A percentile compares a stretch with the other conserved stretches of the same genome.
phyloP scores from a whole-genome alignment of 2,329 filamentous ascomycete genomes.

The Aquanectria penicillioides region DNA sequence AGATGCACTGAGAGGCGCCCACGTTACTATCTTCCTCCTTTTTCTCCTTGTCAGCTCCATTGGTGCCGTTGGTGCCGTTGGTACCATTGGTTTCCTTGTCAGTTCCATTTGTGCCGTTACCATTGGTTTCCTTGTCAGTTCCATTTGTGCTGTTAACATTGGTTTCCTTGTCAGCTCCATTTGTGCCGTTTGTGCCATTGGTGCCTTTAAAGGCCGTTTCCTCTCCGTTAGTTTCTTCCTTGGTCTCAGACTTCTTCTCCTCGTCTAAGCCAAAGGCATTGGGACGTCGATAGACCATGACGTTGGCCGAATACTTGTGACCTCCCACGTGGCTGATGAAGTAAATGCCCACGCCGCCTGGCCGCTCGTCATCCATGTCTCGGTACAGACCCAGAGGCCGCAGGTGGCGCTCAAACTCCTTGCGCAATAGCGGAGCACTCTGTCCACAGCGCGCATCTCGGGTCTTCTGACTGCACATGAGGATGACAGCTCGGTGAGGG shows the following conservation, averaged over 20 bases:
- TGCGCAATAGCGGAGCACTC: conserved; percentile 87
- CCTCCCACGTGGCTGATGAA: conserved; percentile 97
- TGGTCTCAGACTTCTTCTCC: conserved; percentile 42
- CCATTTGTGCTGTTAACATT: conserved; percentile 41
- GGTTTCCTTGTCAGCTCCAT: conserved; percentile 34
- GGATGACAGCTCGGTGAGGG: conserved; percentile 86
- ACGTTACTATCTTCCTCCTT: conserved; percentile 45
- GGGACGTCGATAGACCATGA: conserved; percentile 84
- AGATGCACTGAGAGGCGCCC: conserved; percentile 88
- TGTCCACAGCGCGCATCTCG: conserved; percentile 95
- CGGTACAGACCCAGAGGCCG: conserved; percentile 85
- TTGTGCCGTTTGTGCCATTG: conserved; percentile 23
- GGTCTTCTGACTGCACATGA: conserved; percentile 95
- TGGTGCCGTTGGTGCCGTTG: conserved; percentile 23
- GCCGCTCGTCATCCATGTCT: conserved; percentile 87
- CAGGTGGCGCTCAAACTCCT: conserved; percentile 89
- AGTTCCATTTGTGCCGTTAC: conserved; percentile 41
- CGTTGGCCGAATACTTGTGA: conserved; percentile 95
- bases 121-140: conserved; percentile 37
- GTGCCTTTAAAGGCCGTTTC: conserved; percentile 13
- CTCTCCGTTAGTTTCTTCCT: conserved; percentile 21
- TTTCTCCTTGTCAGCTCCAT: conserved; percentile 26
- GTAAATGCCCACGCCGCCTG: conserved; percentile 93
- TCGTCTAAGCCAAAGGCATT: conserved; percentile 66
- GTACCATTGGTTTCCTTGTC: conserved; percentile 37